phyloP scores from a whole-genome alignment of 2,329 filamentous ascomycete species.

The Fusarium sp. region DNA sequence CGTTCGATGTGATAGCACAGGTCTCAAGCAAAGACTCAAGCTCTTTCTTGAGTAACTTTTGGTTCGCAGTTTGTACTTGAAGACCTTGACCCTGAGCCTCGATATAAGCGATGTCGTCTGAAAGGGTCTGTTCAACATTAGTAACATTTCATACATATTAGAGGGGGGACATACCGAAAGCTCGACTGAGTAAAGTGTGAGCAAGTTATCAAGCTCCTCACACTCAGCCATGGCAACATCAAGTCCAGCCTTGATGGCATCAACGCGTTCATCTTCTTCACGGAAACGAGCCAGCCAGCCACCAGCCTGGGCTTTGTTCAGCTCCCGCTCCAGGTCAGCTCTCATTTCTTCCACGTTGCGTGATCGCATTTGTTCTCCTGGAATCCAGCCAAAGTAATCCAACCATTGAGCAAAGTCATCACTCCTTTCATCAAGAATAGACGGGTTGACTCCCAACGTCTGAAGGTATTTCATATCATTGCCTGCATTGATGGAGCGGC shows the following conservation, averaged over 20 bases:
- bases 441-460: constrained; percentile 80
- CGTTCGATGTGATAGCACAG: constrained; percentile 84
- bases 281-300: constrained; percentile 88
- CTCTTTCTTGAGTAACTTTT: constrained; percentile 92
- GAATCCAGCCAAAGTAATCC: constrained; percentile 89
- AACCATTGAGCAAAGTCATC: constrained; percentile 85
- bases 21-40: constrained; percentile 90
- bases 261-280: constrained; percentile 90
- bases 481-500: constrained; percentile 73
- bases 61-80: constrained; percentile 96
- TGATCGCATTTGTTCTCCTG: constrained; percentile 77
- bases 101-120: constrained; percentile 96
- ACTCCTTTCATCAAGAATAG: constrained; percentile 79
- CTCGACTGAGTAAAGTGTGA: constrained; percentile 95
- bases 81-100: constrained; percentile 97
- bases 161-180: constrained; percentile 74
- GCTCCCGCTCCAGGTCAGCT: constrained; percentile 84
- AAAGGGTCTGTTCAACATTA: constrained; percentile 74
- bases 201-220: constrained; percentile 92
- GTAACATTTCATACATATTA: background rate
- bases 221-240: constrained; percentile 94
- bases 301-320: constrained; percentile 90
- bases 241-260: constrained; percentile 85
- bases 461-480: constrained; percentile 84
- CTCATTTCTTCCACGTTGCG: constrained; percentile 85